Percentiles rank a stretch among this genome's conserved stretches.
phyloP scores from a whole-genome alignment of 306 rosid genomes.

The Sicyos edulis region DNA sequence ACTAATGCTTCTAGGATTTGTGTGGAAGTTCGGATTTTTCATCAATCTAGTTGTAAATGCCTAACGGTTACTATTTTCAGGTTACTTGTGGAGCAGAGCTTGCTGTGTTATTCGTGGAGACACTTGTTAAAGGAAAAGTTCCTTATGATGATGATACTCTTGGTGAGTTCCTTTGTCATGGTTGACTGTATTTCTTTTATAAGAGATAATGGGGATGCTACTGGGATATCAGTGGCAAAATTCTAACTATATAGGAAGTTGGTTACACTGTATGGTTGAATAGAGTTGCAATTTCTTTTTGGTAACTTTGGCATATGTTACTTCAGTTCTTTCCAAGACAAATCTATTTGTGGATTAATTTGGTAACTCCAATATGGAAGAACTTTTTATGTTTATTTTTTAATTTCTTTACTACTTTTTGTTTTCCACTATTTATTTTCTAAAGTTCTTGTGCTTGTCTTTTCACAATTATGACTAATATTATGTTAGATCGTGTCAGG shows the following conservation, averaged over 20 bases:
- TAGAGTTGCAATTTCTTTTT: not conserved
- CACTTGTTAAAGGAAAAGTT: slow-evolving; percentile 67
- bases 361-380: not conserved
- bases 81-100: slow-evolving; percentile 95
- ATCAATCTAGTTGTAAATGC: slow-evolving; percentile 2
- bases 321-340: not conserved
- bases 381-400: too few relatives aligned
- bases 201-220: slow-evolving; percentile 1
- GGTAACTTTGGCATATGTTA: not conserved
- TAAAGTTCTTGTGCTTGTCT: slow-evolving; percentile 17
- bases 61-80: slow-evolving; percentile 34
- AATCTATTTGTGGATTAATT: slow-evolving; percentile 24
- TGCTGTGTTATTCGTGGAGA: slow-evolving; percentile 81
- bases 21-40: slow-evolving; percentile 1
- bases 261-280: not conserved
- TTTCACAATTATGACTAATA: slow-evolving; percentile 29
- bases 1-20: slow-evolving; percentile 4
- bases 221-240: not conserved
- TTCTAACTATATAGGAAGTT: not conserved
- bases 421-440: slow-evolving; percentile 16
- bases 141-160: slow-evolving; percentile 55
- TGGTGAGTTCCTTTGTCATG: slow-evolving; percentile 47
- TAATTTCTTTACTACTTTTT: slow-evolving; percentile 1
- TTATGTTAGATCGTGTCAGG: slow-evolving; percentile 55
- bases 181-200: not conserved